A percentile compares a stretch with the other conserved stretches of the same genome.
These are phyloP conservation scores for Penicillium pulvis DNA, from an alignment of 495 filamentous ascomycete species.

Conservation along the genomic window DNA sequence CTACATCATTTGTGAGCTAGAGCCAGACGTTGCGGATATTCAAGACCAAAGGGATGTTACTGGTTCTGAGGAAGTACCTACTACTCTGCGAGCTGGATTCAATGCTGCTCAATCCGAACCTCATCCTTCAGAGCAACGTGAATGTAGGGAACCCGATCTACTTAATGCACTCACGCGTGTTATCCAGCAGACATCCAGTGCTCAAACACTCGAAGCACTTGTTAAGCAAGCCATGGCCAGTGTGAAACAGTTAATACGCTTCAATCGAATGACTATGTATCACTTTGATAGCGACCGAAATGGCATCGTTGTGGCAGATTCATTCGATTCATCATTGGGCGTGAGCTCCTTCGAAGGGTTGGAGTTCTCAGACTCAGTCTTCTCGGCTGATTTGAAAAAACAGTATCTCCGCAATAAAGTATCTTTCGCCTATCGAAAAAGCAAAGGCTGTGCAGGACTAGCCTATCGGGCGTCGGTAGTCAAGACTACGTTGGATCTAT, in stretches of 20 bases:
- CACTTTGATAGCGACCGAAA: slow-evolving; percentile 80
- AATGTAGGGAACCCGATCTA: slow-evolving; percentile 61
- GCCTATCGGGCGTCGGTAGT: slow-evolving; percentile 75
- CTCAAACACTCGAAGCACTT: slow-evolving; percentile 59
- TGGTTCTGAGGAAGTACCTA: neutral
- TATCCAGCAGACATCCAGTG: slow-evolving; percentile 73
- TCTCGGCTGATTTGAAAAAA: slow-evolving; percentile 70
- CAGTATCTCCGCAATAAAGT: slow-evolving; percentile 63
- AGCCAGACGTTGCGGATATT: slow-evolving; percentile 64
- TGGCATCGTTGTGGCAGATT: slow-evolving; percentile 78
- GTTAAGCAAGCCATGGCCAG: slow-evolving; percentile 18
- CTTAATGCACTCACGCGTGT: slow-evolving; percentile 87
- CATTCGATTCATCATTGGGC: slow-evolving; percentile 69
- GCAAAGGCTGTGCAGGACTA: slow-evolving; percentile 54
- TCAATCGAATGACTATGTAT: slow-evolving; percentile 87
- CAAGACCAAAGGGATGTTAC: slow-evolving; percentile 56
- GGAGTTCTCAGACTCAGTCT: slow-evolving; percentile 83
- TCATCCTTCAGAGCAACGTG: neutral
- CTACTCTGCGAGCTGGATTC: neutral
- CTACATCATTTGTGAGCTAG: slow-evolving; percentile 83
- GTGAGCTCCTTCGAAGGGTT: slow-evolving; percentile 78
- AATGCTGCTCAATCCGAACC: slow-evolving; percentile 31
- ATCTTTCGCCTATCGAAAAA: slow-evolving; percentile 24
- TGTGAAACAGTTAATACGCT: slow-evolving; percentile 76
- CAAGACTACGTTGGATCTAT: slow-evolving; percentile 66